Conservation (phyloP, 495 filamentous ascomycete species). For the Aspergillus funiculosus region DNA sequence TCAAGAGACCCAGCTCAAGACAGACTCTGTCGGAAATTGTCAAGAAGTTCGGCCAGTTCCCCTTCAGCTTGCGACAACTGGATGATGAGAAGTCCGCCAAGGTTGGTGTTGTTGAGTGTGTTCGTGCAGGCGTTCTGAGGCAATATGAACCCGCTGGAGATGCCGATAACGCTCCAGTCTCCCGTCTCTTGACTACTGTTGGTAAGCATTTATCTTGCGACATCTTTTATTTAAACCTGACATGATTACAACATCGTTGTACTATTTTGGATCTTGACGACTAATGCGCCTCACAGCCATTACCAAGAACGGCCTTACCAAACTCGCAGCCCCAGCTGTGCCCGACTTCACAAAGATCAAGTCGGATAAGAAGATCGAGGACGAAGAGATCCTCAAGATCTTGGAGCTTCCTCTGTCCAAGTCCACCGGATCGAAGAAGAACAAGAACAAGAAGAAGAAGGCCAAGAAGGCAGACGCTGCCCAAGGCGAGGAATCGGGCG, state of each 20-base stretch:
- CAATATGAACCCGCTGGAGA: conserved; percentile 95
- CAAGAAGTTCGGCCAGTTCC: conserved; percentile 95
- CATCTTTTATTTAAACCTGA: not conserved
- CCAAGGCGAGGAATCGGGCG: conserved; percentile 43
- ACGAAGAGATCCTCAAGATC: conserved; percentile 91
- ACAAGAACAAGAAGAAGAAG: conserved; percentile 89
- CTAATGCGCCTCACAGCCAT: conserved; percentile 57
- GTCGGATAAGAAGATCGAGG: conserved; percentile 94
- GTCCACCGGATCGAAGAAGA: conserved; percentile 66
- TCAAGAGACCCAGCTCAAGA: conserved; percentile 88
- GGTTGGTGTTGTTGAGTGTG: conserved; percentile 92
- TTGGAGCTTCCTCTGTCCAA: conserved; percentile 77
- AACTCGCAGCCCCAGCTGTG: conserved; percentile 67
- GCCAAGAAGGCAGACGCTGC: conserved; percentile 54
- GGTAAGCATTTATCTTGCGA: conserved; percentile 65
- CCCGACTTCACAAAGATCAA: conserved; percentile 73
- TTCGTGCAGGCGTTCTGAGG: conserved; percentile 80
- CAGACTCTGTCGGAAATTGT: conserved; percentile 87
- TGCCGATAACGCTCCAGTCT: conserved; percentile 77
- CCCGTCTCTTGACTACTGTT: conserved; percentile 80
- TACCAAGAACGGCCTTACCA: conserved; percentile 93
- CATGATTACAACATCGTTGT: conserved; percentile 2
- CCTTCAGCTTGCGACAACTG: conserved; percentile 93
- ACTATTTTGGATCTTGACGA: conserved; percentile 5
- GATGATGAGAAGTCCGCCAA: conserved; percentile 96